Conservation (phyloP, 2,329 filamentous ascomycete species). For the Xylaria sp. region DNA sequence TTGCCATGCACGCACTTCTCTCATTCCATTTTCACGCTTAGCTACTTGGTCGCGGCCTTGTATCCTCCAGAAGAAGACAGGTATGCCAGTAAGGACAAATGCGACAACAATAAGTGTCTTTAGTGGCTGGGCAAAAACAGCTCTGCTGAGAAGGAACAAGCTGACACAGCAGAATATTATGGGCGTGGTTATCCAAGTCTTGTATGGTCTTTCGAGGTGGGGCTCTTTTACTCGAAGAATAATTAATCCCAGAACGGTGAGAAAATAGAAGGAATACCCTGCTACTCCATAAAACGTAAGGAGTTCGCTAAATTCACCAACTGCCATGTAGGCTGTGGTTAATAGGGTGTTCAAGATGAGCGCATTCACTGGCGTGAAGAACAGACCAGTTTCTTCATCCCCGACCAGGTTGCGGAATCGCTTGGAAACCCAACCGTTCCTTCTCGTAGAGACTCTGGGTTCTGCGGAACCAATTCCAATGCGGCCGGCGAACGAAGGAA, state of each 20-base stretch:
- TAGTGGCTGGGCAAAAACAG: conserved; percentile 87
- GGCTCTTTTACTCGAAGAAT: conserved; percentile 88
- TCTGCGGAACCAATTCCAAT: conserved; percentile 68
- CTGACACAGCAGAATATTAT: conserved; percentile 99
- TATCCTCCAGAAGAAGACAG: conserved; percentile 89
- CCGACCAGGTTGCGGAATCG: conserved; percentile 68
- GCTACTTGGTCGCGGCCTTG: conserved; percentile 63
- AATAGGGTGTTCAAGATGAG: conserved; percentile 80
- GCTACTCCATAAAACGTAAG: conserved; percentile 98
- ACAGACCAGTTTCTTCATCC: conserved; percentile 79
- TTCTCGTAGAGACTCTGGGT: conserved; percentile 52
- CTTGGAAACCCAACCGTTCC: conserved; percentile 63
- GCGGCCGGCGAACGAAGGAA: conserved; percentile 81
- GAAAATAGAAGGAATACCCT: conserved; percentile 96
- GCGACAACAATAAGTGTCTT: conserved; percentile 87
- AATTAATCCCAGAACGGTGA: conserved; percentile 92
- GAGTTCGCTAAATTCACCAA: conserved; percentile 90
- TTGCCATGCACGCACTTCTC: conserved; percentile 57
- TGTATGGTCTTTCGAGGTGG: conserved; percentile 85
- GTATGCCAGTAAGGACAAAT: conserved; percentile 83
- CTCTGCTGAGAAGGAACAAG: conserved; percentile 85
- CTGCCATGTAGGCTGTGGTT: conserved; percentile 76
- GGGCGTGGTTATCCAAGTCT: conserved; percentile 95
- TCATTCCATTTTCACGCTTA: conserved; percentile 49
- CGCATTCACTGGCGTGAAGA: conserved; percentile 93